phyloP scores from a whole-genome alignment of 2,329 filamentous ascomycete species.

The Aspergillus sp. region DNA sequence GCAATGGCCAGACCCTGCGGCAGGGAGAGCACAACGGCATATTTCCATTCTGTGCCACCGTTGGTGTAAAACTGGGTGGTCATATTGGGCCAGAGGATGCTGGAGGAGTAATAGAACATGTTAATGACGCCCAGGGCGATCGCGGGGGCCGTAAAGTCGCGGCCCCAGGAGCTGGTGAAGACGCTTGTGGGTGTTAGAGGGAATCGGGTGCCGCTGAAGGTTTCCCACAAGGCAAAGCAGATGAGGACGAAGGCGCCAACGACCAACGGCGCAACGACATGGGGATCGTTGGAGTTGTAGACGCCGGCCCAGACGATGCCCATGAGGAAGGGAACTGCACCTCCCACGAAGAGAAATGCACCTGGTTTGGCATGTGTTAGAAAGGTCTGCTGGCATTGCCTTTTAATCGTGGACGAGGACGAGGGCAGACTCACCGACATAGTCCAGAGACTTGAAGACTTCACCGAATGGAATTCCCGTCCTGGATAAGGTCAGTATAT shows the following conservation, averaged over 20 bases:
- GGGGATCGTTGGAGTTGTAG: slow-evolving; percentile 27
- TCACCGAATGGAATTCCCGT: slow-evolving; percentile 27
- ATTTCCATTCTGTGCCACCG: slow-evolving; percentile 26
- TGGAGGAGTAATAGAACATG: slow-evolving; percentile 46
- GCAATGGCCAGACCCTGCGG: slow-evolving; percentile 41
- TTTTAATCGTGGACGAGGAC: background rate
- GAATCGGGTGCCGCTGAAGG: slow-evolving; percentile 29
- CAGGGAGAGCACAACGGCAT: slow-evolving; percentile 33
- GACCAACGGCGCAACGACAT: slow-evolving; percentile 32
- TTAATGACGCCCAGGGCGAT: slow-evolving; percentile 41
- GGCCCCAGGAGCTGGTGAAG: slow-evolving; percentile 38
- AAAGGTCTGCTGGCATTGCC: too few relatives aligned
- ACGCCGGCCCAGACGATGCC: slow-evolving; percentile 36
- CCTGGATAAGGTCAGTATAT: too few relatives aligned
- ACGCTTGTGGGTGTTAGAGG: slow-evolving; percentile 39
- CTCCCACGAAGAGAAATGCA: slow-evolving; percentile 29
- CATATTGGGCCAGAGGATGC: slow-evolving; percentile 43
- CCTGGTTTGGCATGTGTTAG: slow-evolving; percentile 3
- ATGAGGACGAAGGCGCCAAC: slow-evolving; percentile 29
- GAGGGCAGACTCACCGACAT: slow-evolving; percentile 20
- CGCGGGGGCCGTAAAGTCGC: slow-evolving; percentile 43
- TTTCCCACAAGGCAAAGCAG: slow-evolving; percentile 35
- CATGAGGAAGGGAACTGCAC: slow-evolving; percentile 31
- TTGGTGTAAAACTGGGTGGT: slow-evolving; percentile 39
- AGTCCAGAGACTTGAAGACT: slow-evolving; percentile 33